Conservation (phyloP, 495 filamentous ascomycete species). For the Penicillium salamii region DNA sequence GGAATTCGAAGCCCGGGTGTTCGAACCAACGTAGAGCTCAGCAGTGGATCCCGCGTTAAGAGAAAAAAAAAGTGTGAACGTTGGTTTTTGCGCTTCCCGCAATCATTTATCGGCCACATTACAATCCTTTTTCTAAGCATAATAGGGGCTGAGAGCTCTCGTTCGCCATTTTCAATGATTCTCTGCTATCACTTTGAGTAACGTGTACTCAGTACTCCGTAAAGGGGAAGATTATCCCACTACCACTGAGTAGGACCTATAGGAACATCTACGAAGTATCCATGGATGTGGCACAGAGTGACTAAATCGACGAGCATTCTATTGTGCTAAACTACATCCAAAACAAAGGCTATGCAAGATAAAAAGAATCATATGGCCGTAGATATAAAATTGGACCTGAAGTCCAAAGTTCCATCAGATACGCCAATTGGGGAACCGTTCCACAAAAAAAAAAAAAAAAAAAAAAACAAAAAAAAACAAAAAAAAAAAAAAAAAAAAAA, state of each 20-base stretch:
- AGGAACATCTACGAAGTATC: too few relatives aligned
- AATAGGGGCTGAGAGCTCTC: too few relatives aligned
- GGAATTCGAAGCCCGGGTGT: not conserved
- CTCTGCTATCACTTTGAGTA: too few relatives aligned
- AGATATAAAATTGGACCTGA: constrained; percentile 20
- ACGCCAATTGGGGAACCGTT: too few relatives aligned
- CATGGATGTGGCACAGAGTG: too few relatives aligned
- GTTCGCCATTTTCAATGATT: too few relatives aligned
- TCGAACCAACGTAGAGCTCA: not conserved
- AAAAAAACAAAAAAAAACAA: constrained; percentile 20
- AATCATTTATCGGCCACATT: too few relatives aligned
- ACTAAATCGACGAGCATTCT: constrained; percentile 3
- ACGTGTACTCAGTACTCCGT: too few relatives aligned
- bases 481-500: constrained; percentile 8
- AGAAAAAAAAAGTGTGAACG: not conserved
- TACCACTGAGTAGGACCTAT: too few relatives aligned
- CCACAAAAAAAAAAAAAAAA: too few relatives aligned
- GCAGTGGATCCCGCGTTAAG: not conserved
- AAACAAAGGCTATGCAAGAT: constrained; percentile 5
- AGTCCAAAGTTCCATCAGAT: constrained; percentile 20
- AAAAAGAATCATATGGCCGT: constrained; percentile 9
- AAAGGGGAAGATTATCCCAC: too few relatives aligned
- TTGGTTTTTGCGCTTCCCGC: constrained; percentile 1
- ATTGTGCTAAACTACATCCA: constrained; percentile 9
- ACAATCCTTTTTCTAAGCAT: too few relatives aligned